phyloP scores from a whole-genome alignment of 2,329 filamentous ascomycete species.

The Coniochaeta sp. region DNA sequence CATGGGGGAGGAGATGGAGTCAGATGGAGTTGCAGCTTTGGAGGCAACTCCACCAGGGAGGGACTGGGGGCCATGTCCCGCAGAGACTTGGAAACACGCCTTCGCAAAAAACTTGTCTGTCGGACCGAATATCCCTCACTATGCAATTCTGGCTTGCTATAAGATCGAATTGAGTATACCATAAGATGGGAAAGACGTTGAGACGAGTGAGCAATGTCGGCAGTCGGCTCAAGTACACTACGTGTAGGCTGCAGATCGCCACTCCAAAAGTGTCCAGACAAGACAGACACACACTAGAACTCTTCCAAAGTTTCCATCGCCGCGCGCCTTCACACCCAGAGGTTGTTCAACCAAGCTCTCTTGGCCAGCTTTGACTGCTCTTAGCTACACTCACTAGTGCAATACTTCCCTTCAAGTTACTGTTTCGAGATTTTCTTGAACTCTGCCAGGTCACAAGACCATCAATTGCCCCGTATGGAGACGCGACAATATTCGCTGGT shows the following conservation, averaged over 20 bases:
- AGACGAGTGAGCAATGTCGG: too few relatives aligned
- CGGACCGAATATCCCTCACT: background rate
- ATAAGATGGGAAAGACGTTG: too few relatives aligned
- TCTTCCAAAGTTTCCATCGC: too few relatives aligned
- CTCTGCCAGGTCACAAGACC: background rate
- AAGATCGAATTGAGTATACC: too few relatives aligned
- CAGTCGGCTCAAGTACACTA: too few relatives aligned
- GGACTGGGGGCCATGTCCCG: background rate
- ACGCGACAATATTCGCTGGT: background rate
- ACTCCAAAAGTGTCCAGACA: too few relatives aligned
- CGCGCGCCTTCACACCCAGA: too few relatives aligned
- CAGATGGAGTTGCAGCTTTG: background rate
- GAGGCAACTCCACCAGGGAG: too few relatives aligned
- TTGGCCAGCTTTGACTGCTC: background rate
- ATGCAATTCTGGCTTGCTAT: too few relatives aligned
- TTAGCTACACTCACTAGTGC: too few relatives aligned
- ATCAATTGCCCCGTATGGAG: background rate
- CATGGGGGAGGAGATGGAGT: background rate
- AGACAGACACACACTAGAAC: too few relatives aligned
- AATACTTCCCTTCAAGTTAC: too few relatives aligned
- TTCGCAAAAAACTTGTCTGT: background rate
- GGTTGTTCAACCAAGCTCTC: background rate
- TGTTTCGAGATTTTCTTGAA: background rate
- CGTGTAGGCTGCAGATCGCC: background rate
- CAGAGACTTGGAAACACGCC: background rate